Evolutionary conservation across 192 early-diverging fungal genomes (phyloP).

Genomic region (Helicostylum pulchrum): DNA sequence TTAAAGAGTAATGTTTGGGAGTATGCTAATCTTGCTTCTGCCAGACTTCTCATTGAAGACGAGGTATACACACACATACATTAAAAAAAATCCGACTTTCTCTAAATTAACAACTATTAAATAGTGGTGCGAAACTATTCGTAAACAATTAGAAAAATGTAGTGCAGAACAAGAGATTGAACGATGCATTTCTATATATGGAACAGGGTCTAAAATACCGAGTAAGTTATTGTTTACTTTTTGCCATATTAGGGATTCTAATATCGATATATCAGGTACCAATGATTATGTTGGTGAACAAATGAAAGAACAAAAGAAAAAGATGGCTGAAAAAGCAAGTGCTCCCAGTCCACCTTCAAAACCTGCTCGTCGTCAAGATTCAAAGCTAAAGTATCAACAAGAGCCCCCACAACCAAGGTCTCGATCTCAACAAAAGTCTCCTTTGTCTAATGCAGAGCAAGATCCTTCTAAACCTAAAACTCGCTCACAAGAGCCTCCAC

Average conservation of each 20-base stretch:
- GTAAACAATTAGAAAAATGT: slow-evolving; percentile 20
- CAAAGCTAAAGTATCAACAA: not conserved
- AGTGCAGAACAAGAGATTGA: slow-evolving; percentile 16
- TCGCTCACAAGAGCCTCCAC: not conserved
- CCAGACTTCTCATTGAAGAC: slow-evolving; percentile 19
- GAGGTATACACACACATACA: slow-evolving; percentile 16
- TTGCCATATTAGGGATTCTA: not conserved
- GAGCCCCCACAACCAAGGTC: not conserved
- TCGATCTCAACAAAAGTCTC: not conserved
- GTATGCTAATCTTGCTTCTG: slow-evolving; percentile 25
- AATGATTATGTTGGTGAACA: slow-evolving; percentile 16
- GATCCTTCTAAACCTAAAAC: not conserved
- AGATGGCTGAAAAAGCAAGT: not conserved
- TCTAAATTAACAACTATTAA: not conserved
- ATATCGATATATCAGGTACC: slow-evolving; percentile 15
- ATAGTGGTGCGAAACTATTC: slow-evolving; percentile 28
- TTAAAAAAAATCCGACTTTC: too few species aligned
- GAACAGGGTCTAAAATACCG: slow-evolving; percentile 6
- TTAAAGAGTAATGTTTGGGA: slow-evolving; percentile 22
- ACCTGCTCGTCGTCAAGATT: not conserved
- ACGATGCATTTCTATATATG: not conserved
- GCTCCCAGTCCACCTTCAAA: not conserved
- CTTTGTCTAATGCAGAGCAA: not conserved
- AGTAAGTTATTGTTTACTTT: not conserved
- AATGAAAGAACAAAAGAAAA: not conserved